These are phyloP conservation scores for Deinandra increscens DNA, from an alignment of 129 eudicot species.

Conservation along the genomic window DNA sequence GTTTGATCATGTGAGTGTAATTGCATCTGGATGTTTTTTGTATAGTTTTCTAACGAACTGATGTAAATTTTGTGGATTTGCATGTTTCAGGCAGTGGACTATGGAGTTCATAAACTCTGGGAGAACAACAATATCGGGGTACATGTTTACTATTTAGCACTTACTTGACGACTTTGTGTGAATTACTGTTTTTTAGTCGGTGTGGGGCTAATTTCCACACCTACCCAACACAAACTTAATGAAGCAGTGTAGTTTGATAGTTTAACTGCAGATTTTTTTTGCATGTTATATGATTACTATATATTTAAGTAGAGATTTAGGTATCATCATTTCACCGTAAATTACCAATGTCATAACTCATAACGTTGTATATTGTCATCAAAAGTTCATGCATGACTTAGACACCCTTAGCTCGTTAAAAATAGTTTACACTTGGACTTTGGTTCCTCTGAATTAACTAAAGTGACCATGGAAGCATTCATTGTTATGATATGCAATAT, in stretches of 20 bases:
- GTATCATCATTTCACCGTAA: not conserved
- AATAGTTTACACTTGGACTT: not conserved
- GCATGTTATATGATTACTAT: not conserved
- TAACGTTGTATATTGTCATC: no score
- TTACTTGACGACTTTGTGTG: conserved; percentile 4
- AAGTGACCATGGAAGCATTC: not conserved
- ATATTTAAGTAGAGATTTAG: not conserved
- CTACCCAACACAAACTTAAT: not conserved
- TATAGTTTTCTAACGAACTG: not conserved
- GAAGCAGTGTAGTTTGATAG: not conserved
- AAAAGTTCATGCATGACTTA: not conserved
- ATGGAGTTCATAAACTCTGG: conserved; percentile 62
- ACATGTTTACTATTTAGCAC: conserved; percentile 14
- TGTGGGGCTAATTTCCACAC: not conserved
- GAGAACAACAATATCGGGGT: conserved; percentile 67
- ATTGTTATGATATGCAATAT: not conserved
- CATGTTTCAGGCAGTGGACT: conserved; percentile 59
- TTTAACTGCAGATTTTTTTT: not conserved
- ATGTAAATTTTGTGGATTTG: conserved; percentile 10
- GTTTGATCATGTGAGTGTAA: not conserved
- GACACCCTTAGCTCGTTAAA: not conserved
- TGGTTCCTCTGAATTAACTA: not conserved
- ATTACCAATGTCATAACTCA: no score
- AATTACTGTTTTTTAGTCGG: not conserved
- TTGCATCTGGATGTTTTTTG: conserved; percentile 6